Evolutionary conservation across 2,329 filamentous ascomycete species (phyloP).

Genomic region (Neonectria magnoliae): DNA sequence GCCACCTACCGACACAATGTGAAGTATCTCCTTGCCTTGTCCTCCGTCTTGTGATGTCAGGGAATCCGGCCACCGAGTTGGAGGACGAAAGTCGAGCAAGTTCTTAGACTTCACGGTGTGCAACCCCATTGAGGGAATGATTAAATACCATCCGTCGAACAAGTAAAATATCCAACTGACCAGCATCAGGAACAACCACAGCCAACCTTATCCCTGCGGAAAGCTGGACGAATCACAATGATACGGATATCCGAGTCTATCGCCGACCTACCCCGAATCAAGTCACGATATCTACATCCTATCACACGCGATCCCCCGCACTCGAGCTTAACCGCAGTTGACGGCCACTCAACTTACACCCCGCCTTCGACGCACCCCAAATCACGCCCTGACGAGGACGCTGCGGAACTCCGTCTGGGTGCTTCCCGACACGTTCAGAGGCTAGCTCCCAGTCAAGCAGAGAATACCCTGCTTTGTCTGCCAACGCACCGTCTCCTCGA

Average conservation of each 20-base stretch:
- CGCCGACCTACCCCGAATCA: slow-evolving; percentile 4
- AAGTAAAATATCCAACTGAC: background rate
- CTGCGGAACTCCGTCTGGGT: background rate
- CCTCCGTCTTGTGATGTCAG: background rate
- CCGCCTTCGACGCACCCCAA: background rate
- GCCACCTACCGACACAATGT: background rate
- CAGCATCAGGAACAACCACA: background rate
- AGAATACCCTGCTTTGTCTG: background rate
- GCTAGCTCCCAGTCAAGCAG: background rate
- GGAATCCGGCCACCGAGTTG: background rate
- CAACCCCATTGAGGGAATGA: too few species aligned
- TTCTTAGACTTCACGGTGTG: background rate
- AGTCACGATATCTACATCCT: slow-evolving; percentile 1
- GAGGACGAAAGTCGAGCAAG: background rate
- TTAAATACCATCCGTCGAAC: background rate
- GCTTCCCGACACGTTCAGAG: background rate
- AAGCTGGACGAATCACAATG: background rate
- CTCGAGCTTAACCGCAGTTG: slow-evolving; percentile 12
- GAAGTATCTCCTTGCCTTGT: background rate
- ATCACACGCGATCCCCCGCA: slow-evolving; percentile 8
- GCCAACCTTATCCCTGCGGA: background rate
- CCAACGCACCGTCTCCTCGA: slow-evolving; percentile 4
- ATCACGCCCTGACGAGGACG: background rate
- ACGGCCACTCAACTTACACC: slow-evolving; percentile 10
- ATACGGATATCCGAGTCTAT: slow-evolving; percentile 19